Evolutionary conservation across 78 protist species (phyloP).

Genomic region (Polysphondylium violaceum): DNA sequence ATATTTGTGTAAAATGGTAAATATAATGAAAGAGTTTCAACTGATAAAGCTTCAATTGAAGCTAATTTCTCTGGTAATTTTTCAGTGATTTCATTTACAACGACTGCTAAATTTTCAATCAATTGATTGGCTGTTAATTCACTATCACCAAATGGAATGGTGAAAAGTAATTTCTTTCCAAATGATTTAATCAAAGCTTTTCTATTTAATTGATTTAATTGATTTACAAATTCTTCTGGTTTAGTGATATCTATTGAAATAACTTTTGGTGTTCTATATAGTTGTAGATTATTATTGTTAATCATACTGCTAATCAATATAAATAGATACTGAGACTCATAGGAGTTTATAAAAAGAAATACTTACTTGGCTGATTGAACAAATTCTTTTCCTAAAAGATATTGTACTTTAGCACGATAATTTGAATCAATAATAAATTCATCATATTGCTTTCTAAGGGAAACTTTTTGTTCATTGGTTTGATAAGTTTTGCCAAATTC

Average conservation of each 20-base stretch:
- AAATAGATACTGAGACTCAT: not conserved
- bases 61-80: not conserved
- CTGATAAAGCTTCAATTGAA: not conserved
- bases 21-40: not conserved
- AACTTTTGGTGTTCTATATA: conserved; percentile 5
- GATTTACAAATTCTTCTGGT: not conserved
- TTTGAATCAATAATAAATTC: not conserved
- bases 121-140: not conserved
- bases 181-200: not conserved
- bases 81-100: not conserved
- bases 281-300: not conserved
- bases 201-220: conserved; percentile 2
- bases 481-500: not conserved
- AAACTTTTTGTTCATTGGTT: not conserved
- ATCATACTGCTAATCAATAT: not conserved
- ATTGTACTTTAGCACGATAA: not conserved
- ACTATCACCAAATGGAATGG: conserved; percentile 2
- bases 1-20: conserved; percentile 3
- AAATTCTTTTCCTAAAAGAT: not conserved
- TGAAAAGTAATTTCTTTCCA: not conserved
- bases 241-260: not conserved
- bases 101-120: not conserved
- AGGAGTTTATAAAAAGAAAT: not conserved
- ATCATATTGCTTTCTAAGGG: not conserved
- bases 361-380: not conserved